phyloP scores from a whole-genome alignment of 2,329 filamentous ascomycete species.

The Botrytis porri region DNA sequence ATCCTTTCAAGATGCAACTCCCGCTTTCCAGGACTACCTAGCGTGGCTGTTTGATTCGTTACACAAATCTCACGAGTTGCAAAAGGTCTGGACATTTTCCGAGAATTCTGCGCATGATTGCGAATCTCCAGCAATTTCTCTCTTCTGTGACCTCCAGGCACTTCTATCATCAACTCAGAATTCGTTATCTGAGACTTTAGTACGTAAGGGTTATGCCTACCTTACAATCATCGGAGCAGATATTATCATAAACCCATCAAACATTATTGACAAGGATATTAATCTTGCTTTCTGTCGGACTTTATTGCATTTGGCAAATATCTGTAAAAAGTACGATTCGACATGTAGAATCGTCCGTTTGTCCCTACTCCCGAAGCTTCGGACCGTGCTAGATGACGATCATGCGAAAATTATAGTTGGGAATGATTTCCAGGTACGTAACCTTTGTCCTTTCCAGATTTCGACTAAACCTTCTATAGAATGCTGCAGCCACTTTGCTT shows the following conservation, averaged over 20 bases:
- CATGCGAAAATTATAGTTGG: conserved; percentile 17
- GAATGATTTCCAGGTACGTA: conserved; percentile 34
- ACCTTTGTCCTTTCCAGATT: not conserved
- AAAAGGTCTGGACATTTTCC: conserved; percentile 24
- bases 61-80: conserved; percentile 27
- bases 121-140: conserved; percentile 23
- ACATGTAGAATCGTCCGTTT: conserved; percentile 26
- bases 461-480: conserved; percentile 27
- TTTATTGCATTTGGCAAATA: conserved; percentile 30
- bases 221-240: conserved; percentile 33
- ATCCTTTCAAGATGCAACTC: conserved; percentile 31
- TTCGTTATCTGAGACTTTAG: conserved; percentile 27
- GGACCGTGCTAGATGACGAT: conserved; percentile 21
- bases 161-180: conserved; percentile 29
- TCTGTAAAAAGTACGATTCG: conserved; percentile 31
- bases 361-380: conserved; percentile 31
- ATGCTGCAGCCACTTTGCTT: conserved; percentile 25
- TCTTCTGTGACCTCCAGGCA: conserved; percentile 28
- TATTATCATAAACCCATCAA: conserved; percentile 26
- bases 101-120: conserved; percentile 12
- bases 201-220: conserved; percentile 35
- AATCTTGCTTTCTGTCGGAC: conserved; percentile 26
- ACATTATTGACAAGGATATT: conserved; percentile 24
- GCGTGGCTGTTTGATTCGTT: conserved; percentile 38
- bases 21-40: conserved; percentile 37